These are phyloP conservation scores for Huntiella savannae DNA, from an alignment of 2,329 filamentous ascomycete species.

Conservation along the genomic window DNA sequence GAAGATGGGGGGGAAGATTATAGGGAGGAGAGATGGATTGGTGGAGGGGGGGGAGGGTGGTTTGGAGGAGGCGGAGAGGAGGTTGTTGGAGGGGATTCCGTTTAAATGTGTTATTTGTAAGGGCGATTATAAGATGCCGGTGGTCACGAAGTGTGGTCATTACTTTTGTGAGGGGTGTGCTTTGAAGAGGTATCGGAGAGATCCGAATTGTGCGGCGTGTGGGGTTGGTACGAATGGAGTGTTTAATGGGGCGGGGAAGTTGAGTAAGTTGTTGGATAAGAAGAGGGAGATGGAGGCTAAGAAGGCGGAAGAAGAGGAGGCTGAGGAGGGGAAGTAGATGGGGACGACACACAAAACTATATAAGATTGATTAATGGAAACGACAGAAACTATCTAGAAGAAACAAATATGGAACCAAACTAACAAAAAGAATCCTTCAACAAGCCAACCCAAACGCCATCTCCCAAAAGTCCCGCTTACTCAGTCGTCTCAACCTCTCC, in stretches of 20 bases:
- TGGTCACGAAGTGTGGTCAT: slow-evolving; percentile 80
- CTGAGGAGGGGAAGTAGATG: neutral
- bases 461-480: too few species aligned
- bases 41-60: slow-evolving; percentile 22
- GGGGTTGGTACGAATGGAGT: slow-evolving; percentile 71
- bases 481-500: too few species aligned
- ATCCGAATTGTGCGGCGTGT: slow-evolving; percentile 73
- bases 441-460: too few species aligned
- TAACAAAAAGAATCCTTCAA: too few species aligned
- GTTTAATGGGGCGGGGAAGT: slow-evolving; percentile 70
- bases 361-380: neutral
- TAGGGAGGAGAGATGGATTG: slow-evolving; percentile 23
- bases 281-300: slow-evolving; percentile 43
- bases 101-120: slow-evolving; percentile 82
- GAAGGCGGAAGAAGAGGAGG: slow-evolving; percentile 30
- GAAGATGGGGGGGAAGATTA: slow-evolving; percentile 48
- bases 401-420: too few species aligned
- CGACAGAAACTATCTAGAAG: too few species aligned
- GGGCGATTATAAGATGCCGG: slow-evolving; percentile 55
- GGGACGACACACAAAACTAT: neutral
- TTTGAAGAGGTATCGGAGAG: slow-evolving; percentile 66
- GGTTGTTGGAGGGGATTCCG: slow-evolving; percentile 63
- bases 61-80: slow-evolving; percentile 36
- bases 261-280: slow-evolving; percentile 62
- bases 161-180: slow-evolving; percentile 93